Evolutionary conservation across 1,139 yeast species (phyloP).

Genomic region (Geotrichum reessii): DNA sequence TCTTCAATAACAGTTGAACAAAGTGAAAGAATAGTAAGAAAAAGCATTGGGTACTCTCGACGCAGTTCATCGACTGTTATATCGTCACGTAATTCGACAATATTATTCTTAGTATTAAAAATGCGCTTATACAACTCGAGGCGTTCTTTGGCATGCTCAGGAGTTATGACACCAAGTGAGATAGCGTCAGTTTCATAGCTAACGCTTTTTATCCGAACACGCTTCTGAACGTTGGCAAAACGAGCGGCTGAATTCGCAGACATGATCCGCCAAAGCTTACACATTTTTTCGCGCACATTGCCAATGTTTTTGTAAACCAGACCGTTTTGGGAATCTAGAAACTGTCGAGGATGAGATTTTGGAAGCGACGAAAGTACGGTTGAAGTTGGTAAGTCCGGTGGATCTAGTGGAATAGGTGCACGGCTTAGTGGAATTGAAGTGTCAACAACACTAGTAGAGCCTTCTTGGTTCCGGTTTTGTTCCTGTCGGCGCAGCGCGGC

Average conservation of each 20-base stretch:
- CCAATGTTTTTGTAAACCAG: slow-evolving; percentile 19
- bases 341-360: not conserved
- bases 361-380: not conserved
- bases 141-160: slow-evolving; percentile 32
- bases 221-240: slow-evolving; percentile 23
- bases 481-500: slow-evolving; percentile 22
- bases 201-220: slow-evolving; percentile 23
- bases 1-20: slow-evolving; percentile 37
- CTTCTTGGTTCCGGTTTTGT: not conserved
- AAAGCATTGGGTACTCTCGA: slow-evolving; percentile 51
- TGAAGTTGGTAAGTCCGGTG: not conserved
- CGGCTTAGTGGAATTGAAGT: not conserved
- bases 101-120: not conserved
- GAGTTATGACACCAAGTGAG: slow-evolving; percentile 31
- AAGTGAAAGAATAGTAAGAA: slow-evolving; percentile 59
- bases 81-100: slow-evolving; percentile 31
- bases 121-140: slow-evolving; percentile 26
- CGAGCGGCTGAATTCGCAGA: slow-evolving; percentile 29
- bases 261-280: slow-evolving; percentile 31
- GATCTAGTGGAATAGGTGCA: not conserved
- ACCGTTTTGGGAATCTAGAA: not conserved
- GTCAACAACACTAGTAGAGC: not conserved
- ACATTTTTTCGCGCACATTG: slow-evolving; percentile 30
- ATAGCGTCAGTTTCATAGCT: slow-evolving; percentile 31
- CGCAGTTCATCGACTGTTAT: slow-evolving; percentile 47